These are phyloP conservation scores for Lomentospora prolificans DNA, from an alignment of 2,329 filamentous ascomycete species.

Conservation along the genomic window DNA sequence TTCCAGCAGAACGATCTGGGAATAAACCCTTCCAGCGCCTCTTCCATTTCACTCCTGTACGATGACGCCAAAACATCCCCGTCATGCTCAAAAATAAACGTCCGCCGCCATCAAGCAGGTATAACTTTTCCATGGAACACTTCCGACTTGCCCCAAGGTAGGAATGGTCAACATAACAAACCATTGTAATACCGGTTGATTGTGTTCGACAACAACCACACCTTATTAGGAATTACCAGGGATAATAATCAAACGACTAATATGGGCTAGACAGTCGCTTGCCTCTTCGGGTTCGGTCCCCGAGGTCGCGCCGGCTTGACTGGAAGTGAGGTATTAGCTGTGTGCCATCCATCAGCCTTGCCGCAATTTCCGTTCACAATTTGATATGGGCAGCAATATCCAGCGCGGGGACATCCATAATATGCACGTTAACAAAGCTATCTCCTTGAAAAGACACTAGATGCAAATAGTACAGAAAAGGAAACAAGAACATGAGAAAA, in stretches of 20 bases:
- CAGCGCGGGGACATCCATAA: too few relatives aligned
- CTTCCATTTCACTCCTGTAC: not conserved
- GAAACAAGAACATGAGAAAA: not conserved
- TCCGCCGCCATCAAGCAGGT: too few relatives aligned
- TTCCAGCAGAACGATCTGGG: too few relatives aligned
- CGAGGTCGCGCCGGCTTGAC: not conserved
- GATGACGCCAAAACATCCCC: not conserved
- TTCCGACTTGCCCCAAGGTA: too few relatives aligned
- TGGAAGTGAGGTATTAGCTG: not conserved
- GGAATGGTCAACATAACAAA: not conserved
- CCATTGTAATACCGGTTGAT: not conserved
- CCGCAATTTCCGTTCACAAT: not conserved
- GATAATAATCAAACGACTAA: not conserved
- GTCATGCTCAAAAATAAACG: not conserved
- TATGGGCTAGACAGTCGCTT: not conserved
- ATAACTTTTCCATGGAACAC: too few relatives aligned
- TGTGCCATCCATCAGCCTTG: not conserved
- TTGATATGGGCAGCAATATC: too few relatives aligned
- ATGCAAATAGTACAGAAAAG: not conserved
- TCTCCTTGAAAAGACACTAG: too few relatives aligned
- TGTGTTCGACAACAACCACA: not conserved
- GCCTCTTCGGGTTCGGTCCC: not conserved
- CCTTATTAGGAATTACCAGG: not conserved
- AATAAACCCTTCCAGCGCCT: not conserved
- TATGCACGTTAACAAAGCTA: too few relatives aligned